A percentile compares a stretch with the other conserved stretches of the same genome.
phyloP scores from a whole-genome alignment of 352 stramenopile species.

The Pythium guiyangense region DNA sequence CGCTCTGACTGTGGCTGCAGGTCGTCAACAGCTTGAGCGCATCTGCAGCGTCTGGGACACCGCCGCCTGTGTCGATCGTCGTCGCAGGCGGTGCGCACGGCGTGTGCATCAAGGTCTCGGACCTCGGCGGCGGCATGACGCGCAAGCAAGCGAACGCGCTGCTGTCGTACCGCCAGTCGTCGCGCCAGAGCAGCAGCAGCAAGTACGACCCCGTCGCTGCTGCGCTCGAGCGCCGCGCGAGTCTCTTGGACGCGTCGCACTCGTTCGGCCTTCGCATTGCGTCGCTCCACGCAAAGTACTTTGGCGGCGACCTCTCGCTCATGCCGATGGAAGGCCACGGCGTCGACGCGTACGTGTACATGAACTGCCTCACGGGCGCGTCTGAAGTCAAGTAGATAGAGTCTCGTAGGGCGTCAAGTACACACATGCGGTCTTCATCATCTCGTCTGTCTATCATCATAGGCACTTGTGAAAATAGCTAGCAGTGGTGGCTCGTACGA shows the following conservation, averaged over 20 bases:
- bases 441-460: no score
- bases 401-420: no score
- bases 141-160: conserved; percentile 64
- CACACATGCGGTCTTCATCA: no score
- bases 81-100: conserved; percentile 61
- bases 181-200: conserved; percentile 5
- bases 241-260: conserved; percentile 59
- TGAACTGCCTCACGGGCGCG: conserved; percentile 76
- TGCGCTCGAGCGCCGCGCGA: conserved; percentile 59
- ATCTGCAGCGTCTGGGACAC: conserved; percentile 15
- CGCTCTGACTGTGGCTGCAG: neutral
- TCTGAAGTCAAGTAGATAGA: conserved; percentile 79
- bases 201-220: conserved; percentile 71
- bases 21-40: conserved; percentile 50
- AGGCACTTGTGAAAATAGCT: conserved; percentile 5
- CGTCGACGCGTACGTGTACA: conserved; percentile 93
- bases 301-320: conserved; percentile 97
- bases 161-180: conserved; percentile 55
- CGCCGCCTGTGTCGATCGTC: conserved; percentile 54
- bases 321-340: conserved; percentile 99
- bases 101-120: conserved; percentile 81
- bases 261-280: conserved; percentile 91
- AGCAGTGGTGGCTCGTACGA: no score
- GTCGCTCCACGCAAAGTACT: conserved; percentile 96
- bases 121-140: conserved; percentile 70